Evolutionary conservation across 2,329 filamentous ascomycete genomes (phyloP).

Genomic region (Xylaria digitata): DNA sequence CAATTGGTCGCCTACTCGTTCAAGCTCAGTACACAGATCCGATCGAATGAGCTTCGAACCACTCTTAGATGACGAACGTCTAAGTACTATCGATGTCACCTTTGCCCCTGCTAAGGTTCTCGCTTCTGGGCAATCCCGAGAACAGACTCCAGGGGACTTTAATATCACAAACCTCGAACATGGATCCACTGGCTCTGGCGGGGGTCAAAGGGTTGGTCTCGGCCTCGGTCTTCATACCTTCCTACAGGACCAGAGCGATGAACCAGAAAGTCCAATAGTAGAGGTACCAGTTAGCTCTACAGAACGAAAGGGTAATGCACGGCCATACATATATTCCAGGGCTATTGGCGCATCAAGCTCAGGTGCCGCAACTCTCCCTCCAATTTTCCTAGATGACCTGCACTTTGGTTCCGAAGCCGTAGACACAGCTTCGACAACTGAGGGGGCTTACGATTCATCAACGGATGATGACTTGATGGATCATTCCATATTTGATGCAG

Average conservation of each 20-base stretch:
- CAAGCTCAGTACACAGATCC: slow-evolving; percentile 20
- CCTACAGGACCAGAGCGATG: background rate
- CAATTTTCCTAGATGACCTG: slow-evolving; percentile 1
- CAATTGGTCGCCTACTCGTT: slow-evolving; percentile 18
- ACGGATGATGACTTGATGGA: background rate
- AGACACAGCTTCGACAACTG: background rate
- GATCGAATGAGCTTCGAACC: slow-evolving; percentile 17
- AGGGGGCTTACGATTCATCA: background rate
- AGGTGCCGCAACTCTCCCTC: background rate
- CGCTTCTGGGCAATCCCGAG: background rate
- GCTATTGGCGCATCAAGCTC: background rate
- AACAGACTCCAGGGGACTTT: background rate
- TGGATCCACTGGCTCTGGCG: background rate
- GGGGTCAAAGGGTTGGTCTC: background rate
- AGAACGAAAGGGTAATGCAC: background rate
- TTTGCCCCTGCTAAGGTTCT: slow-evolving; percentile 21
- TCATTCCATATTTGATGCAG: slow-evolving; percentile 17
- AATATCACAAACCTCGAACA: slow-evolving; percentile 11
- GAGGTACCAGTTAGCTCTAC: background rate
- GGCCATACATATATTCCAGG: background rate
- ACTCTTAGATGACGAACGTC: slow-evolving; percentile 27
- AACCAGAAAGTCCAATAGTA: background rate
- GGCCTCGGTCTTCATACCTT: background rate
- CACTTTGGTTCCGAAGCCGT: background rate
- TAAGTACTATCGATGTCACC: slow-evolving; percentile 21